phyloP scores from a whole-genome alignment of 1,284 basidiomycete genomes.

The Puccinia hordei region DNA sequence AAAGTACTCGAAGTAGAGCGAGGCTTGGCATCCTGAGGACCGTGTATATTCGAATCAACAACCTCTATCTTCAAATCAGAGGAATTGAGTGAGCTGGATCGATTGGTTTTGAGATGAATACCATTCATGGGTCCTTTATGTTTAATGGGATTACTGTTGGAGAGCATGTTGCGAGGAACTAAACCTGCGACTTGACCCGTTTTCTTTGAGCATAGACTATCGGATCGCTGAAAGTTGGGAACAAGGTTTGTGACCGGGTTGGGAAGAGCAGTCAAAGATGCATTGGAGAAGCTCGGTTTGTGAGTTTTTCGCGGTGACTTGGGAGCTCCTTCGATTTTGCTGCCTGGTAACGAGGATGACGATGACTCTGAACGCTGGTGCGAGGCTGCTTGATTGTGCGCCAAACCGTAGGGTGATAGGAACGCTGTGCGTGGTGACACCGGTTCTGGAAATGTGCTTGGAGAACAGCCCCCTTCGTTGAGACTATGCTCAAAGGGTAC shows the following conservation, averaged over 20 bases:
- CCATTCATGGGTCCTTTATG: background rate
- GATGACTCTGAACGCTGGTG: conserved; percentile 16
- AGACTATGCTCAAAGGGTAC: background rate
- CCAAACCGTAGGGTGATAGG: conserved; percentile 27
- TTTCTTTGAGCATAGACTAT: background rate
- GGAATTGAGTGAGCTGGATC: conserved; percentile 9
- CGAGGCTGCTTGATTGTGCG: conserved; percentile 1
- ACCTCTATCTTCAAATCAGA: conserved; percentile 14
- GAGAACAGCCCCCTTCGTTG: background rate
- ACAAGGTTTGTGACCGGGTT: background rate
- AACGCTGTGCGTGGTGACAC: conserved; percentile 26
- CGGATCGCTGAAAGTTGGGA: background rate
- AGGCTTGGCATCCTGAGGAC: conserved; percentile 16
- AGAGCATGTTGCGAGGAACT: background rate
- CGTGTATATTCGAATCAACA: background rate
- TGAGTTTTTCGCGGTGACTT: conserved; percentile 4
- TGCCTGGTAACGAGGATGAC: background rate
- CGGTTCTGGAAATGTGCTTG: background rate
- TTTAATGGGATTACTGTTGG: background rate
- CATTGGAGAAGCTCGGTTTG: conserved; percentile 16
- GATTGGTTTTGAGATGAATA: background rate
- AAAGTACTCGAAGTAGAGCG: conserved; percentile 20
- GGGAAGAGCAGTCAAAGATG: background rate
- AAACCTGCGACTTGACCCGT: background rate
- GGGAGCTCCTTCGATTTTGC: background rate